A percentile compares a stretch with the other conserved stretches of the same genome.
Evolutionary conservation across 352 stramenopile genomes (phyloP).

Genomic region (Stephanocyclus meneghinianus): DNA sequence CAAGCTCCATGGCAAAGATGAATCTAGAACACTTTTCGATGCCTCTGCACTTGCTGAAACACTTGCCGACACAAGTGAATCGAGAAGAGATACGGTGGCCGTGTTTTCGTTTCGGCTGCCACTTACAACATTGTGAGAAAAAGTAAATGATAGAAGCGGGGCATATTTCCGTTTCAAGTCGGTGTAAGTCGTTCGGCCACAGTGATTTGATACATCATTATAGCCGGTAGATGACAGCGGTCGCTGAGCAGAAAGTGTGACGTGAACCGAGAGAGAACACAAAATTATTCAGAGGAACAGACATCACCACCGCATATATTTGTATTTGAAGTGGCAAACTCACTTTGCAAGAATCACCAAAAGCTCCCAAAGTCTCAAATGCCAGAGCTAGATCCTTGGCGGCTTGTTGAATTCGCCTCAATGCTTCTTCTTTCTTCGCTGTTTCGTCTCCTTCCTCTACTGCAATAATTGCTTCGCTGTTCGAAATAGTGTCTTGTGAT

Average conservation of each 20-base stretch:
- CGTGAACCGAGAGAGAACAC: neutral
- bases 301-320: neutral
- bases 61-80: conserved; percentile 23
- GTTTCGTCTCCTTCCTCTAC: neutral
- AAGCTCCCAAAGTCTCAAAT: conserved; percentile 67
- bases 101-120: neutral
- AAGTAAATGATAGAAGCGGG: conserved; percentile 24
- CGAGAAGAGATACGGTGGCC: conserved; percentile 13
- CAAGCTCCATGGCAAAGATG: conserved; percentile 43
- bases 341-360: conserved; percentile 53
- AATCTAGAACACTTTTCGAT: conserved; percentile 14
- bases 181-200: conserved; percentile 46
- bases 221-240: neutral
- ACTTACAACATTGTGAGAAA: neutral
- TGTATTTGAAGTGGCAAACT: conserved; percentile 18
- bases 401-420: conserved; percentile 50
- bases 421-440: conserved; percentile 27
- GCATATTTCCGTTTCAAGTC: conserved; percentile 57
- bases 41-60: conserved; percentile 14
- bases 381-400: conserved; percentile 62
- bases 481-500: neutral
- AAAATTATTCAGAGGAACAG: conserved; percentile 17
- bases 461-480: neutral
- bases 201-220: conserved; percentile 5
- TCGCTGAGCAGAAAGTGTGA: neutral